These are phyloP conservation scores for Dryas drummondii DNA, from an alignment of 306 rosid genomes.

Conservation along the genomic window DNA sequence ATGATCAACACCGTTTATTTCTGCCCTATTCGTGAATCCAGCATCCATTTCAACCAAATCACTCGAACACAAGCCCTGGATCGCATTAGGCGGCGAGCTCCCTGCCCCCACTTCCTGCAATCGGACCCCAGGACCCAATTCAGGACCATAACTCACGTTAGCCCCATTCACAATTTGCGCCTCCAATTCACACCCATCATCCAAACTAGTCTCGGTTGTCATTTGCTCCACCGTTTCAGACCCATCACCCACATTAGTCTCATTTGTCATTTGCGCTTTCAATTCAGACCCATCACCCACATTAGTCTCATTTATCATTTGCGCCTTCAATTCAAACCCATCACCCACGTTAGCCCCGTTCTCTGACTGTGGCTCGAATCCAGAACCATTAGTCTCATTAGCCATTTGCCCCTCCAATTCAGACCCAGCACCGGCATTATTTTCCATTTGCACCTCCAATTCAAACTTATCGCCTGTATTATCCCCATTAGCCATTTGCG, in stretches of 20 bases:
- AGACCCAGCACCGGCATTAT: neutral
- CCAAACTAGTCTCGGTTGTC: neutral
- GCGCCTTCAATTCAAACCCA: neutral
- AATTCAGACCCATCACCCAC: constrained; percentile 17
- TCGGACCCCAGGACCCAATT: neutral
- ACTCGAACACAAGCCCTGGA: constrained; percentile 1
- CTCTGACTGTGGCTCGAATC: neutral
- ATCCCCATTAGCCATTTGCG: neutral
- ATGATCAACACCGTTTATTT: constrained; percentile 12
- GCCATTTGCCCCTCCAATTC: neutral
- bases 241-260: neutral
- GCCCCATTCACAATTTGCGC: neutral
- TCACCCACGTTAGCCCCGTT: neutral
- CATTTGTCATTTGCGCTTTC: neutral
- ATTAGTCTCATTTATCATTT: neutral
- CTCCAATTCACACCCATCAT: constrained; percentile 15
- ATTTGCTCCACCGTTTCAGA: neutral
- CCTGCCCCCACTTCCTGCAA: constrained; percentile 7
- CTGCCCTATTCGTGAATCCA: constrained; percentile 20
- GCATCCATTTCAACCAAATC: constrained; percentile 8
- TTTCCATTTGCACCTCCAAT: neutral
- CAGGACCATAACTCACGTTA: neutral
- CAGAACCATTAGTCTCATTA: neutral
- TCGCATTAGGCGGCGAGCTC: constrained; percentile 2
- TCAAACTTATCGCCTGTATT: neutral